Evolutionary conservation across 2,329 filamentous ascomycete genomes (phyloP), one percentile per base, ranked within the genome.

Genomic region (Aulographum hederae): DNA sequence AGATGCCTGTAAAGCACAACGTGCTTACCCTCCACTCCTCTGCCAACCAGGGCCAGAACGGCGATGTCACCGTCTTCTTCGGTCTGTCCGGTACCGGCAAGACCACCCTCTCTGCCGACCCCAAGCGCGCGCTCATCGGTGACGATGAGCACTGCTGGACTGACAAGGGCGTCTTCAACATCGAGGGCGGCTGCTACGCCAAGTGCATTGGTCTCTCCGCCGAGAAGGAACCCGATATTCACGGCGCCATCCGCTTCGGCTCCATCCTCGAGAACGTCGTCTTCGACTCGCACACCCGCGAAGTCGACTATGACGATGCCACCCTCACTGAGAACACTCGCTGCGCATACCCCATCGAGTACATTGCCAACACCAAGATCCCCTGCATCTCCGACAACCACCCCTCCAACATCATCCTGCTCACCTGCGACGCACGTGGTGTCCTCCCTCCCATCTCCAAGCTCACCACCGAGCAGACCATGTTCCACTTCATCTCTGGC

Each of bases 101-200:
- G 78, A 98, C 89, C 31, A 98, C 89, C 3, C 68, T 98, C 39
- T 95, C 89, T 39, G 89, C 89, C 37, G 89, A 98, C 58, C 84
- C 85, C 47, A 91, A 94, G 68, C 85, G 89, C 54, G 75, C 80
- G 42, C 64, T 98, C 50, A 98, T 98, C 47, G 89, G 89, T 54
- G 89, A 98, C 48, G 89, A 98, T 53, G 89, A 98, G 76, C 89
- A 98, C 72, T 95, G 89, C 78, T 98, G 89, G 89, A 85, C 76
- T 46, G 89, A 98, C 54, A 73, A 61, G 36, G 89, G 89, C 56
- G 75, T 98, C 54, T 98, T 98, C 78, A 98, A 98, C 72, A 98
- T 98, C 37, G 89, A 98, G 64, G 89, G 89, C 48, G 89, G 89
- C 42, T 98, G 89, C 72, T 98, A 98, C 63, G 89, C 89, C 59